Percentiles rank a stretch among this genome's conserved stretches.
Evolutionary conservation across 1,284 basidiomycete species (phyloP).

Genomic region (Rhodotorula sp.): DNA sequence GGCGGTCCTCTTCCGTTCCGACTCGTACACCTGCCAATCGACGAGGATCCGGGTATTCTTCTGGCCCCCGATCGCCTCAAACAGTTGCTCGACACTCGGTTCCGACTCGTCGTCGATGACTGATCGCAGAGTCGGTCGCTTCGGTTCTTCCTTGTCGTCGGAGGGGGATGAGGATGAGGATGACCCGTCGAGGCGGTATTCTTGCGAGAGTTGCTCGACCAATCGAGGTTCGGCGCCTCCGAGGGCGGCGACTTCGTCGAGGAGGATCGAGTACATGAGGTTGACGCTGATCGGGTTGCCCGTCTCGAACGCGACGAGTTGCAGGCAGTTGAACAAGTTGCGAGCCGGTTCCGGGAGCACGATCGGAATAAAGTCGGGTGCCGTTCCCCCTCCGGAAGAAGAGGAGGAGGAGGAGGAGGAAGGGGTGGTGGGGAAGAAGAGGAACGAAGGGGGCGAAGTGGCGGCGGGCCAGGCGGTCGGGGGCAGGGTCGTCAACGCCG

Average conservation of each 20-base stretch:
- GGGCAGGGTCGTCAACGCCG: conserved; percentile 6
- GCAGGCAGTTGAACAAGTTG: conserved; percentile 22
- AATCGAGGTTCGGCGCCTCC: conserved; percentile 13
- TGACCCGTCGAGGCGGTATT: conserved; percentile 18
- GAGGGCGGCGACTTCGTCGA: conserved; percentile 16
- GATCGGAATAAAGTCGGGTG: conserved; percentile 19
- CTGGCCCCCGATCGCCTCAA: conserved; percentile 31
- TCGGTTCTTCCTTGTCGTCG: background rate
- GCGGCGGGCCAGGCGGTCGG: conserved; percentile 4
- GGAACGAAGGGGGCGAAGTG: conserved; percentile 8
- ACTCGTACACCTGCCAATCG: conserved; percentile 31
- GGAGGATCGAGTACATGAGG: conserved; percentile 33
- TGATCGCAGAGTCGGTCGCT: background rate
- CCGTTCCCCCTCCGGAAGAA: background rate
- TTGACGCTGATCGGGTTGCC: conserved; percentile 24
- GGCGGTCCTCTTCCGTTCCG: conserved; percentile 6
- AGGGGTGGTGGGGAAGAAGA: conserved; percentile 19
- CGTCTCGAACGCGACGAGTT: conserved; percentile 5
- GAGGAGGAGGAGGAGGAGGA: background rate
- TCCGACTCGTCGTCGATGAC: conserved; percentile 20
- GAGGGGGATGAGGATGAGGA: too few species aligned
- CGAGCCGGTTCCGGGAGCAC: conserved; percentile 7
- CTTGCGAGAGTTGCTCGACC: conserved; percentile 27
- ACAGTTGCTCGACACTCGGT: conserved; percentile 22
- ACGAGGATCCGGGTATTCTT: conserved; percentile 19